Base-by-base conservation (phyloP, 768 basidiomycete species). In the Tephrocybe sp. region DNA sequence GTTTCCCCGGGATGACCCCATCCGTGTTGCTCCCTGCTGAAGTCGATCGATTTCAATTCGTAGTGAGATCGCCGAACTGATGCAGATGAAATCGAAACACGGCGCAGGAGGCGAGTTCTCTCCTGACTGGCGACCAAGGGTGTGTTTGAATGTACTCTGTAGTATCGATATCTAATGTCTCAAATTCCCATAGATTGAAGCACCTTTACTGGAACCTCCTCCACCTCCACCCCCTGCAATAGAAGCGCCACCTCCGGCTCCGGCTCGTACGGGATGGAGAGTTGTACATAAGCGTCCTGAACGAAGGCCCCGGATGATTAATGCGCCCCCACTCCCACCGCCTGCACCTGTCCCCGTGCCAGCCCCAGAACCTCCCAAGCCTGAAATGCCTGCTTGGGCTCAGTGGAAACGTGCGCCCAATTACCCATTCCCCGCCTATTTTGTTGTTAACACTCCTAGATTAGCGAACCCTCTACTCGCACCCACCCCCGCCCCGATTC, bases 61-160 rank as follows among this genome's bases (percentile, higher is more conserved):
- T 61, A 92, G 90, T 56, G 90, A 93, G 66, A 89, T 93, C 56
- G 84, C 89, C 20, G 87, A 89, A 64, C 73, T 92, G 52, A 87
- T 92, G 87, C 78, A 81, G 44, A 74, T 90, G 44, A 89, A 89
- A 64, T 83, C 89, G 16, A 92, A 92, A 65, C 85, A 89, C 63
- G 85, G 88, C 16, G 77, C 84, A 1, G 88, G 85, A 33, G 89
- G 89, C 19, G 87, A 90, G 57, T 92, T 84, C 62, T 73, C 82
- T 19, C 83, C 86, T 14, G 83, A 85, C 48, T 92, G 89, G 90
- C 70, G 71, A 41, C 84, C 83, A 17, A 74, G 76, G 59, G 86
- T 84, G 57, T 57, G 72, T 60, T 50, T 1, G 6, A 43, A 30
- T 5, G 11, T 30, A 17, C 23, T 36, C 8, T 41, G 16, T 13